Evolutionary conservation across 2,329 filamentous ascomycete species (phyloP), one percentile per base, ranked within the genome.

Genomic region (Trichoderma koningiopsis): DNA sequence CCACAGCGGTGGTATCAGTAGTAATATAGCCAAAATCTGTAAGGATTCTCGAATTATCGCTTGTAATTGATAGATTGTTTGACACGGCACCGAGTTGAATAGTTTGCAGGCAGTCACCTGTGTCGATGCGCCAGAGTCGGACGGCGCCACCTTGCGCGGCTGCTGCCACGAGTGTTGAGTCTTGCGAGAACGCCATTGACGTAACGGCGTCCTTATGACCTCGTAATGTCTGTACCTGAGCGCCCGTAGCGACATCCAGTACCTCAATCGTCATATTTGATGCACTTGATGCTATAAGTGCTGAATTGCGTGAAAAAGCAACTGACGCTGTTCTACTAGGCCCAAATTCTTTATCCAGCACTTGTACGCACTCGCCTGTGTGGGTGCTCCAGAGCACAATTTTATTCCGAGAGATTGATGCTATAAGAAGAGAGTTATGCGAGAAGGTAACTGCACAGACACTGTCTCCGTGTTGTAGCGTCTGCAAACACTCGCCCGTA

Each of bases 181-280:
- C 22, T 0, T 16, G 24, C 14, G 49, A 53, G 49, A 53, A 53
- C 5, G 22, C 22, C 1, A 53, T 3, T 6, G 49, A 7, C 5
- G 49, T 16, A 16, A 53, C 14, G 13, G 0, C 0, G 11, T 29
- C 0, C 2, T 0, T 0, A 27, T 27, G 49, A 2, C 14, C 24
- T 8, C 5, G 4, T 29, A 53, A 7, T 4, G 24, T 53, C 22
- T 53, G 49, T 3, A 53, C 22, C 7, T 24, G 1, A 1, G 22
- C 14, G 11, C 24, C 49, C 13, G 49, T 27, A 1, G 22, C 49
- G 5, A 53, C 24, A 11, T 2, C 22, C 4, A 16, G 5, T n/a
- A 53, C 13, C 2, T 14, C 4, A 27, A 53, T 13, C 14, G 13
- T 2, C 5, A 5, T 4, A 6, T 14, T 1, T 5, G 2, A 3